Evolutionary conservation across 305 asterid genomes (phyloP).

Genomic region (Solanum chacoense): DNA sequence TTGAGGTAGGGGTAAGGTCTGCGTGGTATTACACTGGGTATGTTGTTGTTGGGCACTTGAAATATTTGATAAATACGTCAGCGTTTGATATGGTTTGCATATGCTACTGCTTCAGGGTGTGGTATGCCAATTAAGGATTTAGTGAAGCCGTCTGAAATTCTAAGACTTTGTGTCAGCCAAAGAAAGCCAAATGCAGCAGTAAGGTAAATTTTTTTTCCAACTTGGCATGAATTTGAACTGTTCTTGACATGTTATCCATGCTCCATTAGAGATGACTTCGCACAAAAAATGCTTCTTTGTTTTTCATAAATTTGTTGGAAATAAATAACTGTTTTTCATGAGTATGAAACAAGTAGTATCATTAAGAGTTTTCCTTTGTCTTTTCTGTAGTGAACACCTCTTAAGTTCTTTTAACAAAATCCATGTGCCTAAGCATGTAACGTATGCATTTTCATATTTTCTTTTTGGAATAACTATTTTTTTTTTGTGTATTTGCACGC

Average conservation of each 20-base stretch:
- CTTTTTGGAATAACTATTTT: background rate
- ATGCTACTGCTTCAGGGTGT: slow-evolving; percentile 41
- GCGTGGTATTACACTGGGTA: background rate
- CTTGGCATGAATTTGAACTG: background rate
- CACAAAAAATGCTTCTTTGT: background rate
- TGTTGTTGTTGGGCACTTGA: background rate
- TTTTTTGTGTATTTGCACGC: background rate
- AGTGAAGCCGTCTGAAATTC: slow-evolving; percentile 48
- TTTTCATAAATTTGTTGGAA: background rate
- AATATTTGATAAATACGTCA: background rate
- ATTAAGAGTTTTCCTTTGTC: background rate
- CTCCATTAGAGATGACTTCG: background rate
- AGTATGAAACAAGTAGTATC: background rate
- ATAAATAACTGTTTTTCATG: background rate
- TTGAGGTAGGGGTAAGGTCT: background rate
- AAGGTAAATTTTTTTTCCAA: slow-evolving; percentile 30
- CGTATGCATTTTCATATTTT: background rate
- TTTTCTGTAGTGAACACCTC: background rate
- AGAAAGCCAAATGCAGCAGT: slow-evolving; percentile 57
- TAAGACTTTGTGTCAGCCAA: slow-evolving; percentile 51
- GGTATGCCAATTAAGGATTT: slow-evolving; percentile 42
- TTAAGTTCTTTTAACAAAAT: background rate
- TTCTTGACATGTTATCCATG: background rate
- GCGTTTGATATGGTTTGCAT: slow-evolving; percentile 4
- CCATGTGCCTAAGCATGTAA: background rate